These are phyloP conservation scores for Epichloe amarillans DNA, from an alignment of 2,329 filamentous ascomycete species.

Conservation along the genomic window DNA sequence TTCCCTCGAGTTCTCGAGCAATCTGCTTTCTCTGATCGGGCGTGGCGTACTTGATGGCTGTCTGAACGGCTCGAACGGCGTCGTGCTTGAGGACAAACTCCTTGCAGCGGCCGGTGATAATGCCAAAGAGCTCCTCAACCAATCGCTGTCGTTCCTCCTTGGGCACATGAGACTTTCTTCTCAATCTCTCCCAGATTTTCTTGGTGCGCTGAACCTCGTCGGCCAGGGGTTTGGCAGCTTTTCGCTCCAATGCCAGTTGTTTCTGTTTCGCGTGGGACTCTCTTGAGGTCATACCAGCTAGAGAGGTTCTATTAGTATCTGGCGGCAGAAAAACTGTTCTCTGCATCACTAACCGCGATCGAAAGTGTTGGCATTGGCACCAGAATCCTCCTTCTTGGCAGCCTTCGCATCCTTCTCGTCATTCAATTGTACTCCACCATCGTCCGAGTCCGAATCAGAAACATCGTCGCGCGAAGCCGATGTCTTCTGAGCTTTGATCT, in stretches of 20 bases:
- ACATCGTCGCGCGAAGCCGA: constrained; percentile 23
- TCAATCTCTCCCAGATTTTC: constrained; percentile 91
- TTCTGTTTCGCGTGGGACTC: constrained; percentile 93
- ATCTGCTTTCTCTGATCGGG: constrained; percentile 75
- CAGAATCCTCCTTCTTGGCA: constrained; percentile 18
- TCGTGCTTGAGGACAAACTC: constrained; percentile 99
- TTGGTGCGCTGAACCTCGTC: constrained; percentile 81
- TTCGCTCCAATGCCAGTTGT: constrained; percentile 74
- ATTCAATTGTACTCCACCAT: constrained; percentile 37
- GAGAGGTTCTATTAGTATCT: not conserved
- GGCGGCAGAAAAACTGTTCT: not conserved
- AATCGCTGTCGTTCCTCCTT: constrained; percentile 78
- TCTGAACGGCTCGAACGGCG: constrained; percentile 90
- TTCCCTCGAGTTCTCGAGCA: constrained; percentile 71
- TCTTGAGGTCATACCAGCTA: constrained; percentile 40
- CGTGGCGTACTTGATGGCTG: constrained; percentile 89
- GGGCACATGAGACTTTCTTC: constrained; percentile 85
- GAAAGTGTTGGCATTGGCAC: constrained; percentile 23
- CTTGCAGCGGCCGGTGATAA: constrained; percentile 81
- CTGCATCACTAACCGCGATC: constrained; percentile 26
- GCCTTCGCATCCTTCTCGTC: constrained; percentile 20
- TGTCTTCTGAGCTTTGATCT: constrained; percentile 18
- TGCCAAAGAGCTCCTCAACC: constrained; percentile 77
- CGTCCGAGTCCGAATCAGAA: constrained; percentile 29
- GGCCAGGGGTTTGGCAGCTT: constrained; percentile 82